Evolutionary conservation across 1,284 basidiomycete species (phyloP).

Genomic region (Fistulinella cinereoalba): DNA sequence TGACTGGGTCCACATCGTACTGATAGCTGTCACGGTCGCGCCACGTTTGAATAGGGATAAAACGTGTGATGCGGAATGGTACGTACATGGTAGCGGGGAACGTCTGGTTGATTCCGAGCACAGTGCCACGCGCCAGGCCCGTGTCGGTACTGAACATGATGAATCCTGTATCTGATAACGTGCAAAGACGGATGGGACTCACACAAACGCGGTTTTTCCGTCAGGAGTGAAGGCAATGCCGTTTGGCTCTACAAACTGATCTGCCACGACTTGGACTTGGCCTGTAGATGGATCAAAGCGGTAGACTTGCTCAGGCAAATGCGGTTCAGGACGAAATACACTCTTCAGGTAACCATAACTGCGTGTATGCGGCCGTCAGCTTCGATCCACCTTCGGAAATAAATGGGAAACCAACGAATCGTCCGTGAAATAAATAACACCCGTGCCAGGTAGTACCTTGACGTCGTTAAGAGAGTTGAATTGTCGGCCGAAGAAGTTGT

Average conservation of each 20-base stretch:
- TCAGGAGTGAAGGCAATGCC: constrained; percentile 70
- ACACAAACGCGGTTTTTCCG: constrained; percentile 67
- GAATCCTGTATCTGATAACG: not conserved
- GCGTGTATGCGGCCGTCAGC: not conserved
- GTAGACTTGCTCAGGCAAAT: constrained; percentile 72
- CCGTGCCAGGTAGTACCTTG: constrained; percentile 66
- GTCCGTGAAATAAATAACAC: constrained; percentile 68
- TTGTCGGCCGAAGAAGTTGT: constrained; percentile 74
- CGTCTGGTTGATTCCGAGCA: constrained; percentile 58
- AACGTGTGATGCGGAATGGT: not conserved
- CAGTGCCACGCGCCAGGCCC: constrained; percentile 45
- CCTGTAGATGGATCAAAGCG: constrained; percentile 64
- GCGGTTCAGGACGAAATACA: constrained; percentile 61
- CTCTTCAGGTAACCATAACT: constrained; percentile 61
- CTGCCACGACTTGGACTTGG: constrained; percentile 65
- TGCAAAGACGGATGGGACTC: constrained; percentile 24
- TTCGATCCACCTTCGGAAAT: too few relatives aligned
- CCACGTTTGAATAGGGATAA: not conserved
- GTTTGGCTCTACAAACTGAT: constrained; percentile 60
- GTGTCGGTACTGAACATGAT: constrained; percentile 49
- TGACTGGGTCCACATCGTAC: constrained; percentile 47
- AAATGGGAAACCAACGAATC: constrained; percentile 44
- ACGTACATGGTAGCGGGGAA: constrained; percentile 66
- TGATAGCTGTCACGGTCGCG: not conserved
- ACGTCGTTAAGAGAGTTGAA: constrained; percentile 83